A percentile compares a stretch with the other conserved stretches of the same genome.
phyloP scores from a whole-genome alignment of 495 filamentous ascomycete species.

The Aspergillus coremiiformis region DNA sequence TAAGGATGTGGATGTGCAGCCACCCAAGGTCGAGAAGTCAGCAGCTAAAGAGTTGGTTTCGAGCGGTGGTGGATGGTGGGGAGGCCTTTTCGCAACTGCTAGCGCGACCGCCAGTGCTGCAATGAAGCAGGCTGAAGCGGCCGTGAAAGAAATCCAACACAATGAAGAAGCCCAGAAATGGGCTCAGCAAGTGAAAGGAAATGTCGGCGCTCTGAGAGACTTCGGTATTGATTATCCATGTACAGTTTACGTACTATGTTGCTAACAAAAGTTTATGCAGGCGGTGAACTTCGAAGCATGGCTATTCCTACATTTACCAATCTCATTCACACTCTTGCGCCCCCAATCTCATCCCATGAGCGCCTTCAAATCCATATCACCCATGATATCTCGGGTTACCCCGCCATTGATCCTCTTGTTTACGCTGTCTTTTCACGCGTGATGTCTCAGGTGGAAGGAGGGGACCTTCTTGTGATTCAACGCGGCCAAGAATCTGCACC shows the following conservation, averaged over 20 bases:
- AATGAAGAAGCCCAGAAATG: slow-evolving; percentile 95
- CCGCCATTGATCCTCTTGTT: slow-evolving; percentile 87
- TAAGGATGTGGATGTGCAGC: slow-evolving; percentile 37
- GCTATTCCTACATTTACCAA: slow-evolving; percentile 93
- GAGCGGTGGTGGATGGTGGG: slow-evolving; percentile 72
- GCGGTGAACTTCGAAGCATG: slow-evolving; percentile 79
- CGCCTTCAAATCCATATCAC: slow-evolving; percentile 97
- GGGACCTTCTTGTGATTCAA: slow-evolving; percentile 93
- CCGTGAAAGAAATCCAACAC: slow-evolving; percentile 89
- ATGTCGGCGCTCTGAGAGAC: slow-evolving; percentile 72
- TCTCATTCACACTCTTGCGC: slow-evolving; percentile 88
- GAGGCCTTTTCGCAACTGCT: slow-evolving; percentile 62
- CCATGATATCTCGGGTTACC: slow-evolving; percentile 89
- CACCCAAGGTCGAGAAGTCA: slow-evolving; percentile 22
- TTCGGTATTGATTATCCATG: slow-evolving; percentile 52
- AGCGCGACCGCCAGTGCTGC: slow-evolving; percentile 63
- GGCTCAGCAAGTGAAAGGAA: slow-evolving; percentile 90
- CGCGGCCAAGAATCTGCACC: slow-evolving; percentile 77
- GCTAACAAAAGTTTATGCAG: slow-evolving; percentile 38
- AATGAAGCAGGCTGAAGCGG: slow-evolving; percentile 88
- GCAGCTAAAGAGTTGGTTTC: slow-evolving; percentile 20
- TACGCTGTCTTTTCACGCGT: slow-evolving; percentile 91
- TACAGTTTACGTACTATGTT: neutral
- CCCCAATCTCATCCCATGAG: slow-evolving; percentile 95
- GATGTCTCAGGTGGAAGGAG: slow-evolving; percentile 97